Base-by-base conservation (phyloP, 805 yeast species). In the Candida pseudofarinosa region DNA sequence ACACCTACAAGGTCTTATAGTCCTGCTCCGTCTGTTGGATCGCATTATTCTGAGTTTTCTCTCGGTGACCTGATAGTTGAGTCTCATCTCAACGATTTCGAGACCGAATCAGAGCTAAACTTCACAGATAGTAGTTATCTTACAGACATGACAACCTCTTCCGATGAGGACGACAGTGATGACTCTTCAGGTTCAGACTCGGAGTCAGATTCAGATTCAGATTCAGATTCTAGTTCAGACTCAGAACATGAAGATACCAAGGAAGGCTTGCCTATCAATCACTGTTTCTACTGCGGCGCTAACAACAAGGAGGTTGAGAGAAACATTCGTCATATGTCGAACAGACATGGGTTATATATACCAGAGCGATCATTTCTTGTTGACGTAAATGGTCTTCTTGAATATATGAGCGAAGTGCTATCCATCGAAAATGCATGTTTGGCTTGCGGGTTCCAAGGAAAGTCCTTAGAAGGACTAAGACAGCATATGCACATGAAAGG, bases 211-310 rank as follows among this genome's bases (percentile, higher is more conserved):
- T 45, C 42, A n/a, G 59, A 51, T 4, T 56, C 53, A 2, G 42
- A 54, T 7, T 31, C 30, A 55, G 13, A 53, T 53, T 19, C 61
- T 60, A 17, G 60, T 59, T 26, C 55, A 54, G 48, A 48, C 13
- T 49, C 49, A 17, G 67, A 51, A 26, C 48, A 47, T 3, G 52
- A 51, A 19, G 62, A 54, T 4, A 62, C 59, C 8, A 50, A 52
- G 2, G 58, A 55, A 13, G 74, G 74, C 10, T 70, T 77, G 15
- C 78, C 83, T 13, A 56, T 67, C 32, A 70, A 76, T 0, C 67
- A 69, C 34, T 81, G 87, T 52, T 71, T 80, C 36, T 81, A 68
- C 50, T 81, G 87, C 62, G 83, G 81, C 20, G 53, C 64, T 20
- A 69, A 76, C 40, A 75, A 79, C 47, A 65, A 58, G 12, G 79